Evolutionary conservation across 2,329 filamentous ascomycete genomes (phyloP).

Genomic region (Pseudogymnoascus sp.): DNA sequence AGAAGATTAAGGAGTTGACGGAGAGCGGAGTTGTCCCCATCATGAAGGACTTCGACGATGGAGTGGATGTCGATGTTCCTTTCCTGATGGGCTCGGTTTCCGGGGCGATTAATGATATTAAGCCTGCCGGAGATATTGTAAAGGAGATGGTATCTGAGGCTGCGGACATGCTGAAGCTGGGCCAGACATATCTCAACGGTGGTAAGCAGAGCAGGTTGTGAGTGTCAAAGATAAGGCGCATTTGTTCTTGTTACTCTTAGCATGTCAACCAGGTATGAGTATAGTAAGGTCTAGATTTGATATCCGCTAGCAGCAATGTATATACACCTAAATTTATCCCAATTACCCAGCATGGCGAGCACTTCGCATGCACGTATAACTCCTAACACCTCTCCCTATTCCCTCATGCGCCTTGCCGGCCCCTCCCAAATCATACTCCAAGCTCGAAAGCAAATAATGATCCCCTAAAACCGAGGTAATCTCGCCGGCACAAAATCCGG

Average conservation of each 20-base stretch:
- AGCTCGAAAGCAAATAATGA: background rate
- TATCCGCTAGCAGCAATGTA: background rate
- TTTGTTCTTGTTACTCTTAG: background rate
- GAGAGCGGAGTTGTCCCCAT: conserved; percentile 72
- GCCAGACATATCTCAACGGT: conserved; percentile 47
- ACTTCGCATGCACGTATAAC: conserved; percentile 27
- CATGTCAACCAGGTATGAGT: conserved; percentile 5
- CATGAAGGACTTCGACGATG: conserved; percentile 72
- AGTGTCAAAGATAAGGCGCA: background rate
- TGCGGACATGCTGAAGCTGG: conserved; percentile 55
- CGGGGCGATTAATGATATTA: conserved; percentile 64
- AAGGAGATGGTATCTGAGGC: conserved; percentile 80
- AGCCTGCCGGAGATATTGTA: conserved; percentile 79
- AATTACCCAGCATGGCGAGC: conserved; percentile 24
- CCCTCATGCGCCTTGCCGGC: background rate
- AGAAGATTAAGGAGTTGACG: conserved; percentile 67
- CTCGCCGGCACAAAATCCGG: conserved; percentile 48
- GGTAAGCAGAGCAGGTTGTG: conserved; percentile 30
- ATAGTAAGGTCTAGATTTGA: conserved; percentile 4
- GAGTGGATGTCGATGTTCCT: conserved; percentile 73
- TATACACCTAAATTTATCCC: conserved; percentile 8
- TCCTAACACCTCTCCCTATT: conserved; percentile 12
- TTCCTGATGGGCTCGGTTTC: conserved; percentile 94
- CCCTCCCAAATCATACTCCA: background rate
- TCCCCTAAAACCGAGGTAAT: conserved; percentile 43